Evolutionary conservation across 148 eudicot species (phyloP).

Genomic region (Arbutus unedo): DNA sequence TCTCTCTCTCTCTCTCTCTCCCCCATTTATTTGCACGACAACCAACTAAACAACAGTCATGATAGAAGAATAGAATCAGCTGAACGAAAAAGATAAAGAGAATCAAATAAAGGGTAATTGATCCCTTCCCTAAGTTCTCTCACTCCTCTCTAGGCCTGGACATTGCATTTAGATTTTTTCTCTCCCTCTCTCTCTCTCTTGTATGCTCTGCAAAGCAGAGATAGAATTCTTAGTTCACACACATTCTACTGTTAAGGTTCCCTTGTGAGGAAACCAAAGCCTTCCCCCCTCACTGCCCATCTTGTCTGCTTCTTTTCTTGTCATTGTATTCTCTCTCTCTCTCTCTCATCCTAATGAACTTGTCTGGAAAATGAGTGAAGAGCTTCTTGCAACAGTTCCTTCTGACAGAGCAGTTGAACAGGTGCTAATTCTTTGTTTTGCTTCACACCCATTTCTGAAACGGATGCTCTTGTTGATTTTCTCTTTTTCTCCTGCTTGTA

Average conservation of each 20-base stretch:
- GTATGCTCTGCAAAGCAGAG: conserved; percentile 17
- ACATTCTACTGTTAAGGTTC: conserved; percentile 16
- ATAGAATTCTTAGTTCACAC: conserved; percentile 10
- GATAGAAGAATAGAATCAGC: conserved; percentile 25
- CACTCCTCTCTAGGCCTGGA: not conserved
- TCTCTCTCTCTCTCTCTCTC: not conserved
- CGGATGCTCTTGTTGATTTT: not conserved
- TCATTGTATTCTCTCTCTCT: not conserved
- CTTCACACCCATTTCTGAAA: not conserved
- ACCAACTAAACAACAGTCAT: conserved; percentile 20
- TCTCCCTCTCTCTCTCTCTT: not conserved
- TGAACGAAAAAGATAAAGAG: conserved; percentile 8
- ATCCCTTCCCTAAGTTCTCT: not conserved
- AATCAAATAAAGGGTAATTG: conserved; percentile 8
- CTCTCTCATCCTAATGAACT: conserved; percentile 6
- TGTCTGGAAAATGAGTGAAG: conserved; percentile 32
- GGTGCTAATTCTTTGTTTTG: conserved; percentile 15
- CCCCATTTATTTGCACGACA: not conserved
- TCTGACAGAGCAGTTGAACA: conserved; percentile 35
- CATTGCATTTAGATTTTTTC: not conserved
- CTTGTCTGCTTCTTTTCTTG: conserved; percentile 17
- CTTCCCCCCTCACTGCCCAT: conserved; percentile 11
- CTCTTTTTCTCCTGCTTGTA: not conserved
- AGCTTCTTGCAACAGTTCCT: conserved; percentile 13
- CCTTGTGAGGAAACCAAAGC: conserved; percentile 18